Conservation (phyloP, 1,139 yeast species). For the Lodderomyces elongisporus region DNA sequence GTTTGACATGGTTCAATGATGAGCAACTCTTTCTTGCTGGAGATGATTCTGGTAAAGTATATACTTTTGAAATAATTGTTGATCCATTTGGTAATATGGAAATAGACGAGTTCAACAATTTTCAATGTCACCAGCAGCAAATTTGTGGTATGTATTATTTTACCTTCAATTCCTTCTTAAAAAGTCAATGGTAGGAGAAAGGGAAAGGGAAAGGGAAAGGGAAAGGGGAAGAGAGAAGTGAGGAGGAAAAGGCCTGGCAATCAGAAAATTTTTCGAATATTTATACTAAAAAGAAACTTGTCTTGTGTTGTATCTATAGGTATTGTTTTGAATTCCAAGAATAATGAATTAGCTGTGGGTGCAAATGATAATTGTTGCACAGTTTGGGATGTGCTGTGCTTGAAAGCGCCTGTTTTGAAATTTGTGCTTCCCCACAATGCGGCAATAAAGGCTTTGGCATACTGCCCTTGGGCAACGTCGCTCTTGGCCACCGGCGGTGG, state of each 20-base stretch:
- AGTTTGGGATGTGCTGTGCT: conserved; percentile 54
- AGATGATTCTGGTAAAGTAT: conserved; percentile 62
- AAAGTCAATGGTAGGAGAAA: too few species aligned
- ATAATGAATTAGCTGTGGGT: conserved; percentile 58
- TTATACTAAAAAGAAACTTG: too few species aligned
- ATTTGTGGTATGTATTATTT: conserved; percentile 51
- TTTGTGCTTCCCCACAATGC: conserved; percentile 42
- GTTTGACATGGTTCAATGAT: conserved; percentile 58
- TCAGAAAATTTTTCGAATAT: too few species aligned
- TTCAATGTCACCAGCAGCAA: conserved; percentile 58
- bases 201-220: too few species aligned
- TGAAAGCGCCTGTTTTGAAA: conserved; percentile 36
- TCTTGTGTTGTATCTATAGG: too few species aligned
- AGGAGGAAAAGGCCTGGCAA: too few species aligned
- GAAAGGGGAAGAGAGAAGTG: too few species aligned
- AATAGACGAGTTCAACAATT: conserved; percentile 16
- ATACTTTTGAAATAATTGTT: conserved; percentile 33
- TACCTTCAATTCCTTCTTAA: not conserved
- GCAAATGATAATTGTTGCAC: conserved; percentile 70
- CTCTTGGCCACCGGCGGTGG: conserved; percentile 46
- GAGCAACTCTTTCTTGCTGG: conserved; percentile 53
- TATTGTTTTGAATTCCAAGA: conserved; percentile 47
- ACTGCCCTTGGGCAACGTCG: conserved; percentile 41
- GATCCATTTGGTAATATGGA: conserved; percentile 5
- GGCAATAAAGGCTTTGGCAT: conserved; percentile 43